These are phyloP conservation scores for Papiliotrema laurentii DNA, from an alignment of 1,284 basidiomycete genomes.

Conservation along the genomic window DNA sequence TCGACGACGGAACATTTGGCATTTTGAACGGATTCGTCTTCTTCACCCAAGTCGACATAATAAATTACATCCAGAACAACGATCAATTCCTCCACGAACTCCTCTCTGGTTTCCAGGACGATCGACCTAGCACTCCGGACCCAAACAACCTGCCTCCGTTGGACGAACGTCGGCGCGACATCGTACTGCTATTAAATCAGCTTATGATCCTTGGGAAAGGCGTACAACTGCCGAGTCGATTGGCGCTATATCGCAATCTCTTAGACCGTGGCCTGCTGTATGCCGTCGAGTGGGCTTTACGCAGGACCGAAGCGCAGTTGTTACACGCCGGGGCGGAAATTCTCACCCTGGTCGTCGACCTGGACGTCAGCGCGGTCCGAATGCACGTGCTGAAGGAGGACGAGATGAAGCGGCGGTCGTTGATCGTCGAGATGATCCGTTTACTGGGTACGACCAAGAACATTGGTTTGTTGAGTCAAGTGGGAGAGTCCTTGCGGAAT, in stretches of 20 bases:
- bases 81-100: conserved; percentile 70
- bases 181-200: conserved; percentile 84
- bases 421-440: conserved; percentile 69
- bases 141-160: conserved; percentile 30
- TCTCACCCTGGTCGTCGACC: conserved; percentile 79
- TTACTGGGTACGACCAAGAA: conserved; percentile 75
- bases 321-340: conserved; percentile 84
- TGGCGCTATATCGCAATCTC: conserved; percentile 82
- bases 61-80: conserved; percentile 79
- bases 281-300: conserved; percentile 86
- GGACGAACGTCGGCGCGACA: conserved; percentile 55
- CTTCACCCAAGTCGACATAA: conserved; percentile 98
- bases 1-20: conserved; percentile 96
- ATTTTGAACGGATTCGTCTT: conserved; percentile 96
- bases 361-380: conserved; percentile 83
- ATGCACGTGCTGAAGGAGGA: conserved; percentile 77
- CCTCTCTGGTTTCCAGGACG: conserved; percentile 69
- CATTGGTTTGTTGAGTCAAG: conserved; percentile 80
- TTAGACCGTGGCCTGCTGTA: conserved; percentile 84
- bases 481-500: conserved; percentile 82
- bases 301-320: conserved; percentile 53
- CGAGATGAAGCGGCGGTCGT: conserved; percentile 55
- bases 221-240: conserved; percentile 79
- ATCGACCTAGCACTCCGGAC: conserved; percentile 19
- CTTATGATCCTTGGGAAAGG: conserved; percentile 95